Percentiles rank a stretch among this genome's conserved stretches.
Evolutionary conservation across 2,329 filamentous ascomycete species (phyloP).

Genomic region (Aspergillus sp.): DNA sequence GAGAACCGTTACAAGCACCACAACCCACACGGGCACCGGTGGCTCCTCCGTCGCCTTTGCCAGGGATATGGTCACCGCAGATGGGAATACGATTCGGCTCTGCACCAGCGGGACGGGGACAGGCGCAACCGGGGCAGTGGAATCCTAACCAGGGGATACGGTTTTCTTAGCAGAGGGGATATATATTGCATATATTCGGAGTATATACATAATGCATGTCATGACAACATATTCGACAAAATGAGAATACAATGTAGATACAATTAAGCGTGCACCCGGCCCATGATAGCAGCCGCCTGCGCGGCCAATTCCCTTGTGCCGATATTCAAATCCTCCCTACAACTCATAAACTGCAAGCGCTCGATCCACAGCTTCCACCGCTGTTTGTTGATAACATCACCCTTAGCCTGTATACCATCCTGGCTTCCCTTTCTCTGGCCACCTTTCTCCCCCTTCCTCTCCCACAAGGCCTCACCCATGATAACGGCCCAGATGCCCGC

Average conservation of each 20-base stretch:
- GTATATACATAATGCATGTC: background rate
- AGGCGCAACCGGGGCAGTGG: constrained; percentile 43
- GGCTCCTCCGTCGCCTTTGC: constrained; percentile 45
- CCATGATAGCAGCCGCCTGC: constrained; percentile 15
- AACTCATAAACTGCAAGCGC: constrained; percentile 11
- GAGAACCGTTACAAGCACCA: constrained; percentile 38
- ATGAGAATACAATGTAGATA: background rate
- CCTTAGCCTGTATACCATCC: background rate
- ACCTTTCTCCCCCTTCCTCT: constrained; percentile 2
- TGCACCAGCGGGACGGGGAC: constrained; percentile 18
- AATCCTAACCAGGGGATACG: constrained; percentile 52
- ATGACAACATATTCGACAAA: background rate
- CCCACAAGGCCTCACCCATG: constrained; percentile 16
- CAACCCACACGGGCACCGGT: constrained; percentile 36
- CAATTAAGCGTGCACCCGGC: constrained; percentile 4
- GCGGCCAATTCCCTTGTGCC: constrained; percentile 12
- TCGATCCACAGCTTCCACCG: constrained; percentile 12
- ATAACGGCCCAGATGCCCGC: constrained; percentile 13
- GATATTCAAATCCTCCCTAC: constrained; percentile 11
- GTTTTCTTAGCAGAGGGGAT: constrained; percentile 35
- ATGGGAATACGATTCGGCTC: constrained; percentile 71
- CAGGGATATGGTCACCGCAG: constrained; percentile 67
- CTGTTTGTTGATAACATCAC: constrained; percentile 3
- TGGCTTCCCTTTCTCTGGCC: background rate
- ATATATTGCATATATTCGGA: background rate